Evolutionary conservation across 371 early-diverging fungal genomes (phyloP), one percentile per base, ranked within the genome.

Genomic region (Mortierella sp.): DNA sequence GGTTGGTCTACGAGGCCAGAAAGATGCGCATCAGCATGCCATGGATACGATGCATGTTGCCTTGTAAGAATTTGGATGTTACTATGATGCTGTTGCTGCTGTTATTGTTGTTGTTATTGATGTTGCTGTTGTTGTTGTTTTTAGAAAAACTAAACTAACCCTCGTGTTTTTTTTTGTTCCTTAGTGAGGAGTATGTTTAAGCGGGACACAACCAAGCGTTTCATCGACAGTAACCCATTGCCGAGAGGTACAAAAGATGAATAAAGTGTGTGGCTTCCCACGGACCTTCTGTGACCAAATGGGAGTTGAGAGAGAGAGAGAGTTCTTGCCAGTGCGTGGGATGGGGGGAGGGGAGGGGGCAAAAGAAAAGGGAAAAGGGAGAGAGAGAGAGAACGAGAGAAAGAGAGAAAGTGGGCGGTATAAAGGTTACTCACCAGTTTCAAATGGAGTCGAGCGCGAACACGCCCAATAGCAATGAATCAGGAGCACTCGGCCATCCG

Each of bases 1-100:
- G 19, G 70, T 59, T 11, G 88, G 88, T n/a, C 65, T 89, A 25
- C 80, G 82, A 50, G 90, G 90, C 45, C 85, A 89, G 72, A 87
- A 86, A 79, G 89, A 88, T 82, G 83, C 76, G 45, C 70, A 62
- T 29, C 67, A 70, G 48, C 80, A 80, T 45, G 80, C 80, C 1
- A 70, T 70, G 30, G 57, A 73, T 15, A 80, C 74, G 25, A 55
- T 21, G 70, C 80, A 80, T 60, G 67, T 70, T 46, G 29, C 70
- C 0, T 80, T 80, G 80, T 80, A 70, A 70, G 79, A 60, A n/a
- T 28, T 57, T 45, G 60, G n/a, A 2, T n/a, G 11, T 58, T 18
- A 4, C 21, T 12, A 45, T 59, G 60, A 14, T 30, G 25, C 15
- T 58, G 45, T 7, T 30, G 30, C n/a, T 6, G 58, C 6, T 11